A percentile compares a stretch with the other conserved stretches of the same genome.
Evolutionary conservation across 2,329 filamentous ascomycete genomes (phyloP).

Genomic region (Apiospora arundinis): DNA sequence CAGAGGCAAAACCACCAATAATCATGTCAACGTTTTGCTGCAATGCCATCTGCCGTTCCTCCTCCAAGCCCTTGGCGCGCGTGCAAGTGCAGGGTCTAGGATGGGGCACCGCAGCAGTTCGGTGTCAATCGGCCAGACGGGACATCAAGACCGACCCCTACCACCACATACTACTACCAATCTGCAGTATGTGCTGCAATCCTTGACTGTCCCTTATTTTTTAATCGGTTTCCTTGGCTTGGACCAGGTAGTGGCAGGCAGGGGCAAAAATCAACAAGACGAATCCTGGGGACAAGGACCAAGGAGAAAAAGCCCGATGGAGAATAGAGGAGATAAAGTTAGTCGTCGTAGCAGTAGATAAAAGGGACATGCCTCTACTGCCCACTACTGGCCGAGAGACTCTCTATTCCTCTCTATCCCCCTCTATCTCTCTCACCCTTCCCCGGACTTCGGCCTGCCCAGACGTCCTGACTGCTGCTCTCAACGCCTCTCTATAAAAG

Average conservation of each 20-base stretch:
- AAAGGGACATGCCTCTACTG: not conserved
- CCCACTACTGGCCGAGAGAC: not conserved
- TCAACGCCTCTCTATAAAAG: not conserved
- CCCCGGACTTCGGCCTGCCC: not conserved
- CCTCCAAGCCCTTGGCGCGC: constrained; percentile 7
- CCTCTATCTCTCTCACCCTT: not conserved
- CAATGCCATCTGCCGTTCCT: constrained; percentile 9
- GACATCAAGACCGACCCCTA: not conserved
- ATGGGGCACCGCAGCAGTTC: not conserved
- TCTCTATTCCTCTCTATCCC: not conserved
- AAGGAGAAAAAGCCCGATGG: not conserved
- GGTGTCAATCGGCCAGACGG: not conserved
- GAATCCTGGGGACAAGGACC: not conserved
- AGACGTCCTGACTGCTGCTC: not conserved
- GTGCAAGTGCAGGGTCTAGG: constrained; percentile 12
- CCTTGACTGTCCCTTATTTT: constrained; percentile 8
- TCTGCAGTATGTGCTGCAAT: not conserved
- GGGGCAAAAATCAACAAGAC: not conserved
- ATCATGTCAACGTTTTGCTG: not conserved
- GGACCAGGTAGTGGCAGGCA: not conserved
- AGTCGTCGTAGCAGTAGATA: not conserved
- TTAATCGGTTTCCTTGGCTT: not conserved
- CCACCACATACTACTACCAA: not conserved
- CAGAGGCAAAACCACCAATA: constrained; percentile 6
- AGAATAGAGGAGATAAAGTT: not conserved